Conservation (phyloP, 1,284 basidiomycete genomes). For the Cutaneotrichosporon sp. region DNA sequence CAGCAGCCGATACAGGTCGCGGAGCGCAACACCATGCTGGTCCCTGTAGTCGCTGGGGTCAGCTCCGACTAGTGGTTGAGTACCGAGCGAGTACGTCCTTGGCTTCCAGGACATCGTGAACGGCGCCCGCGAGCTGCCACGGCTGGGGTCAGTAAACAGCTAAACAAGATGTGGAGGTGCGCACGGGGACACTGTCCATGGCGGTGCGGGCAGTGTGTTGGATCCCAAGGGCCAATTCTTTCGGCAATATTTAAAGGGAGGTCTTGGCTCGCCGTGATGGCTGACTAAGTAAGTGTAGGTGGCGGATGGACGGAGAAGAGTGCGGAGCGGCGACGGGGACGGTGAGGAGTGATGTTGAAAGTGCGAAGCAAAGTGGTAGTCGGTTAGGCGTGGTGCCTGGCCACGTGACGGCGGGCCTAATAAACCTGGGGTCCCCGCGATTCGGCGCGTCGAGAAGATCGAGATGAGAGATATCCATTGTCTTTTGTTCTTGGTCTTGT, state of each 20-base stretch:
- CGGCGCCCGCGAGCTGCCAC: slow-evolving; percentile 32
- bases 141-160: slow-evolving; percentile 16
- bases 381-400: not conserved
- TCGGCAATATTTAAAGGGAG: slow-evolving; percentile 7
- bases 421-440: not conserved
- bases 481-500: not conserved
- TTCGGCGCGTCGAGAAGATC: not conserved
- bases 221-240: slow-evolving; percentile 13
- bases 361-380: not conserved
- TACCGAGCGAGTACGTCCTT: slow-evolving; percentile 32
- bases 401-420: not conserved
- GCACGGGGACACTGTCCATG: slow-evolving; percentile 33
- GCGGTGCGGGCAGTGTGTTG: slow-evolving; percentile 16
- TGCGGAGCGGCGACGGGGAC: not conserved
- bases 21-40: slow-evolving; percentile 36
- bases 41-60: slow-evolving; percentile 29
- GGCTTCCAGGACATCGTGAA: slow-evolving; percentile 34
- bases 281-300: not conserved
- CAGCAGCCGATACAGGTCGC: slow-evolving; percentile 36
- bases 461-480: not conserved
- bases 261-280: not conserved
- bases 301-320: slow-evolving; percentile 12
- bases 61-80: not conserved
- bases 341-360: slow-evolving; percentile 4
- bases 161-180: slow-evolving; percentile 13